A percentile compares a stretch with the other conserved stretches of the same genome.
phyloP scores from a whole-genome alignment of 768 basidiomycete species.

The Tulasnella sp. region DNA sequence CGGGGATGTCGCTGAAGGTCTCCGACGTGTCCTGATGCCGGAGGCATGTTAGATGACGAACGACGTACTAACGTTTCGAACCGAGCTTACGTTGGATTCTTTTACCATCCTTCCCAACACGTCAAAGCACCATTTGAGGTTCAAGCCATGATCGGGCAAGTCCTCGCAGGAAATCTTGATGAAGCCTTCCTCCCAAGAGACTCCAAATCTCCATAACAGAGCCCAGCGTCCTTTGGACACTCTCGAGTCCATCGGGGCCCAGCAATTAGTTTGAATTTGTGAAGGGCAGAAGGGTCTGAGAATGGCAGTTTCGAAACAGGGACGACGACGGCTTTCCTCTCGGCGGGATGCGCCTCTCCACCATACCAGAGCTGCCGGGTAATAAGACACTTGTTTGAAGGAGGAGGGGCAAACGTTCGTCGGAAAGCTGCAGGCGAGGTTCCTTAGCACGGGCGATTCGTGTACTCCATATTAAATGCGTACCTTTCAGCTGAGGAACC shows the following conservation, averaged over 20 bases:
- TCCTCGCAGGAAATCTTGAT: conserved; percentile 89
- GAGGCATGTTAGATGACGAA: background rate
- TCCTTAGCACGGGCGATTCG: background rate
- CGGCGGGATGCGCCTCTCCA: conserved; percentile 70
- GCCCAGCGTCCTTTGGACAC: conserved; percentile 66
- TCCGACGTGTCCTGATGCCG: conserved; percentile 40
- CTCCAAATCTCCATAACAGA: conserved; percentile 36
- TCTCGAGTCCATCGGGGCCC: conserved; percentile 80
- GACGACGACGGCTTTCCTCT: conserved; percentile 66
- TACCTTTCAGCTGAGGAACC: conserved; percentile 81
- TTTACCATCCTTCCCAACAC: conserved; percentile 68
- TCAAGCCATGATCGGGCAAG: conserved; percentile 77
- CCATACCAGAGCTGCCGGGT: conserved; percentile 73
- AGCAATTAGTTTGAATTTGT: conserved; percentile 84
- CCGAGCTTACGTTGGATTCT: conserved; percentile 73
- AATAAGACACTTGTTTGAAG: conserved; percentile 48
- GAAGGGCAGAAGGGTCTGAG: conserved; percentile 56
- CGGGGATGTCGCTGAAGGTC: conserved; percentile 60
- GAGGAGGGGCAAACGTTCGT: conserved; percentile 72
- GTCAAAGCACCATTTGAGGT: conserved; percentile 93
- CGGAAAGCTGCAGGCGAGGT: conserved; percentile 58
- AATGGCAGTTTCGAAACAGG: conserved; percentile 70
- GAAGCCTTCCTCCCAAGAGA: conserved; percentile 57
- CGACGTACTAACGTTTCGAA: background rate
- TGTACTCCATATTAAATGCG: conserved; percentile 36